Conservation (phyloP, 2,329 filamentous ascomycete genomes). For the Aurifilum marmelostoma region DNA sequence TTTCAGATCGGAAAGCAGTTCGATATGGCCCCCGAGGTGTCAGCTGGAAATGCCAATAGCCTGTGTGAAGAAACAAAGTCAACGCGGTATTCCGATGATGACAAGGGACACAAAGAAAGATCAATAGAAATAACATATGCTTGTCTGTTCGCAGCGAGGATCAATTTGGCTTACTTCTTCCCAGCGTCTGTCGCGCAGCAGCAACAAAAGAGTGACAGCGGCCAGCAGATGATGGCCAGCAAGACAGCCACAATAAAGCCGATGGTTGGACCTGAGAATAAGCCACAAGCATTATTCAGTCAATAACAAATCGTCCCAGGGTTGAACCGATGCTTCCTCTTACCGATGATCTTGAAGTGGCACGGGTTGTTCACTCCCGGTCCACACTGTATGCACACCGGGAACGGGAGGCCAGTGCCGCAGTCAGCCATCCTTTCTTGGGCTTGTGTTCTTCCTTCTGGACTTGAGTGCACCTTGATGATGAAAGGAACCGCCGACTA, state of each 20-base stretch:
- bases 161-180: conserved; percentile 20
- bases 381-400: conserved; percentile 26
- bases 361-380: conserved; percentile 25
- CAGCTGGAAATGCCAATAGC: conserved; percentile 22
- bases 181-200: conserved; percentile 26
- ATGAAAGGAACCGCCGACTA: neutral
- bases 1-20: conserved; percentile 25
- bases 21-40: conserved; percentile 25
- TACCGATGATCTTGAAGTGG: conserved; percentile 26
- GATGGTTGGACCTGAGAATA: conserved; percentile 22
- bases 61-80: neutral
- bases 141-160: neutral
- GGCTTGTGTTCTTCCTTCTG: neutral
- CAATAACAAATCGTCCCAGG: too few relatives aligned
- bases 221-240: conserved; percentile 25
- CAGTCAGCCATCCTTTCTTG: conserved; percentile 21
- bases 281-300: too few relatives aligned
- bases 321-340: neutral
- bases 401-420: conserved; percentile 16
- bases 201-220: conserved; percentile 23
- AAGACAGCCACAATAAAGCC: conserved; percentile 24
- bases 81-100: too few relatives aligned
- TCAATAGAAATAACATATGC: neutral
- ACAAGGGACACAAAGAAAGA: too few relatives aligned
- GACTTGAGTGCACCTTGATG: neutral